Evolutionary conservation across 2,329 filamentous ascomycete genomes (phyloP).

Genomic region (Penicillium italicum): DNA sequence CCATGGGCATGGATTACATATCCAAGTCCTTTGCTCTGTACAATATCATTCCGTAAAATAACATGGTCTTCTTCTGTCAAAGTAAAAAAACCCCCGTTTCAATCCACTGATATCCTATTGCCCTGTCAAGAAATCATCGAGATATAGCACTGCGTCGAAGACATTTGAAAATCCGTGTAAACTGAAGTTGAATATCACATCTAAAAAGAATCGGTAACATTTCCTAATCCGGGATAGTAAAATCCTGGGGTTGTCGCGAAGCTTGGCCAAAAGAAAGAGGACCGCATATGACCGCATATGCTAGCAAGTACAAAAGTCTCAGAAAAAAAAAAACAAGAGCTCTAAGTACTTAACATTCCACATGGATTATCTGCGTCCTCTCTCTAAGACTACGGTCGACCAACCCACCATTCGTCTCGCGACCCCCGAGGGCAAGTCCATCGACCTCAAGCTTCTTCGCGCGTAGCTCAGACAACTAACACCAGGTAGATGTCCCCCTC

Average conservation of each 20-base stretch:
- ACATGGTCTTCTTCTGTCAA: not conserved
- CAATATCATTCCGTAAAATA: conserved; percentile 2
- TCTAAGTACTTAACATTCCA: not conserved
- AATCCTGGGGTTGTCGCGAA: not conserved
- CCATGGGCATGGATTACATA: not conserved
- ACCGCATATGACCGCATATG: not conserved
- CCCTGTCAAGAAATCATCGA: not conserved
- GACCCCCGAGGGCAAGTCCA: conserved; percentile 36
- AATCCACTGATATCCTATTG: too few species aligned
- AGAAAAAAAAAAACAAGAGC: not conserved
- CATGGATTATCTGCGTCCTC: conserved; percentile 9
- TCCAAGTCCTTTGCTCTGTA: conserved; percentile 2
- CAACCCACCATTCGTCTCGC: conserved; percentile 42
- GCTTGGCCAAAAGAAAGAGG: not conserved
- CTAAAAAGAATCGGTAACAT: not conserved
- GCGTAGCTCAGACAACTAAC: conserved; percentile 8
- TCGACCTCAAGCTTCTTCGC: not conserved
- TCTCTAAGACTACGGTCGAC: conserved; percentile 27
- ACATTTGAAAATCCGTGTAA: not conserved
- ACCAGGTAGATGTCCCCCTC: conserved; percentile 64
- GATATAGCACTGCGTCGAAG: not conserved
- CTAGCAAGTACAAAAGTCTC: not conserved
- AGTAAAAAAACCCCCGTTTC: not conserved
- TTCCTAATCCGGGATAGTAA: conserved; percentile 1
- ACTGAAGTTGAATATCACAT: not conserved